Percentiles rank a stretch among this genome's conserved stretches.
phyloP scores from a whole-genome alignment of 2,329 filamentous ascomycete species.

The Botrytis fabae region DNA sequence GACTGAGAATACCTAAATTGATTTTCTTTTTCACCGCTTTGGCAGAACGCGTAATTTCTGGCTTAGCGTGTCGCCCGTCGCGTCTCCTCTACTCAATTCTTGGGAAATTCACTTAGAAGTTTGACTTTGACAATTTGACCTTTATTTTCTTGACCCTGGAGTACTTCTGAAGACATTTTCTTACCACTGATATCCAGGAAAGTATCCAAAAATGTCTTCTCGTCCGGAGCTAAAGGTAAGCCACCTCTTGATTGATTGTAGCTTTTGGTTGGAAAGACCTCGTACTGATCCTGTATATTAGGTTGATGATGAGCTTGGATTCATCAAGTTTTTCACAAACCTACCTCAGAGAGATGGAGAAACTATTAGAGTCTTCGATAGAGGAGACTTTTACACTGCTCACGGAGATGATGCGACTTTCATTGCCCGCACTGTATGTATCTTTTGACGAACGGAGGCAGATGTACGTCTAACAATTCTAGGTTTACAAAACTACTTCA shows the following conservation, averaged over 20 bases:
- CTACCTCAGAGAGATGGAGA: slow-evolving; percentile 69
- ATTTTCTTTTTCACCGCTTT: slow-evolving; percentile 15
- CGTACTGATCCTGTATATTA: slow-evolving; percentile 41
- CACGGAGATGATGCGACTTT: slow-evolving; percentile 83
- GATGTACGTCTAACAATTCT: slow-evolving; percentile 14
- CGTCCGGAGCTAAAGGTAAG: slow-evolving; percentile 69
- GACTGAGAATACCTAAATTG: slow-evolving; percentile 10
- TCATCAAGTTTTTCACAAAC: slow-evolving; percentile 95
- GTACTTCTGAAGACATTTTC: background rate
- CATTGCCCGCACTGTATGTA: slow-evolving; percentile 70
- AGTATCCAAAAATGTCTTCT: slow-evolving; percentile 60
- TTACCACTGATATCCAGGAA: no score
- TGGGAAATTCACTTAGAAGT: background rate
- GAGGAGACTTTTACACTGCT: slow-evolving; percentile 94
- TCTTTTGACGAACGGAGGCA: background rate
- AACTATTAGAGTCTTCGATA: slow-evolving; percentile 87
- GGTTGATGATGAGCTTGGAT: slow-evolving; percentile 96
- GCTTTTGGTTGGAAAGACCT: background rate
- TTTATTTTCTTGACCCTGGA: background rate
- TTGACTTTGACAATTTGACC: background rate
- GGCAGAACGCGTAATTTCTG: slow-evolving; percentile 5
- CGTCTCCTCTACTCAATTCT: slow-evolving; percentile 7
- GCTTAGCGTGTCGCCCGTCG: slow-evolving; percentile 12
- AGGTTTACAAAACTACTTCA: slow-evolving; percentile 97
- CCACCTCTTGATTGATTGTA: slow-evolving; percentile 18